phyloP scores from a whole-genome alignment of 2,329 filamentous ascomycete species.

The Aspergillus pseudoviridinutans region DNA sequence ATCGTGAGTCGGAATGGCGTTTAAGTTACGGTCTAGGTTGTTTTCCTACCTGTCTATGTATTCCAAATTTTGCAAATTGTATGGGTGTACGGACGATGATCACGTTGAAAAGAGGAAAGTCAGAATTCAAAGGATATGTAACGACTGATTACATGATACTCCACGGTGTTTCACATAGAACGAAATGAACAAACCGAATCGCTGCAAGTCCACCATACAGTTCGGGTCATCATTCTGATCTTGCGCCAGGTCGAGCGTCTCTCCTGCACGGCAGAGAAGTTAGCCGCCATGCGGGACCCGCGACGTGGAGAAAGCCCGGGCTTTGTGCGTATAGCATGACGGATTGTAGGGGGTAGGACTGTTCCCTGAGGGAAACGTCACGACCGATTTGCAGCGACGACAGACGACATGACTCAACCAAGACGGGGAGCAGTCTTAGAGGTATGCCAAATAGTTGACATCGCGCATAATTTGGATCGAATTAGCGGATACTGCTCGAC shows the following conservation, averaged over 20 bases:
- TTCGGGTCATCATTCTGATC: not conserved
- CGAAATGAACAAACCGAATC: not conserved
- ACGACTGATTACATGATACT: not conserved
- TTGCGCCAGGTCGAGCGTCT: not conserved
- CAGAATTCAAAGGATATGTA: constrained; percentile 1
- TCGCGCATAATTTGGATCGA: no score
- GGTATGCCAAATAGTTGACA: no score
- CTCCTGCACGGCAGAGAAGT: not conserved
- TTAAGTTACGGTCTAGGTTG: not conserved
- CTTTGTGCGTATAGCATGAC: no score
- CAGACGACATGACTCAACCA: no score
- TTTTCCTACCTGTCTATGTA: not conserved
- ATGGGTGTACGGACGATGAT: not conserved
- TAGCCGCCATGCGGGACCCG: not conserved
- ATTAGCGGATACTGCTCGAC: no score
- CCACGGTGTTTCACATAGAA: not conserved
- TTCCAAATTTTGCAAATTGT: not conserved
- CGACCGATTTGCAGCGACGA: no score
- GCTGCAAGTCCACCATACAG: not conserved
- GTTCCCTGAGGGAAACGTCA: no score
- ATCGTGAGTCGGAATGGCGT: not conserved
- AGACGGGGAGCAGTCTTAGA: no score
- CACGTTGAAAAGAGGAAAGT: not conserved
- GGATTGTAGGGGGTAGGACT: not conserved
- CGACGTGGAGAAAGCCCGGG: not conserved